phyloP scores from a whole-genome alignment of 2,329 filamentous ascomycete genomes.

The Xylariaceae sp. region DNA sequence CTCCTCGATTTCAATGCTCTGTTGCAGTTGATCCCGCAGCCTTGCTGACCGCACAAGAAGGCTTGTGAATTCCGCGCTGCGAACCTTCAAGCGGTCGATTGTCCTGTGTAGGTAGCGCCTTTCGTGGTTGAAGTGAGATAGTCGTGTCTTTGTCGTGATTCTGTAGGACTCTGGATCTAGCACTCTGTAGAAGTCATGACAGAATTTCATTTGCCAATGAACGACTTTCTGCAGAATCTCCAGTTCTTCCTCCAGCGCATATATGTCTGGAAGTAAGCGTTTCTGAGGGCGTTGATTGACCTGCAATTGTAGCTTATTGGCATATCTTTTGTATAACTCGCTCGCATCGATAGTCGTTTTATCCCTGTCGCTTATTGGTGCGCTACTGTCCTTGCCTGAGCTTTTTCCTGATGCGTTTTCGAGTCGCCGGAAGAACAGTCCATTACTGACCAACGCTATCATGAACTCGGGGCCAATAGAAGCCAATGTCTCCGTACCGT shows the following conservation, averaged over 20 bases:
- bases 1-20: slow-evolving; percentile 16
- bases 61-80: slow-evolving; percentile 1
- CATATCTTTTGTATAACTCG: slow-evolving; percentile 7
- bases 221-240: slow-evolving; percentile 9
- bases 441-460: slow-evolving; percentile 8
- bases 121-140: slow-evolving; percentile 5
- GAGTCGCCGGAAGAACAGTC: slow-evolving; percentile 8
- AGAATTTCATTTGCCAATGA: slow-evolving; percentile 13
- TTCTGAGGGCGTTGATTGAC: slow-evolving; percentile 11
- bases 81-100: background rate
- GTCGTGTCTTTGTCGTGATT: slow-evolving; percentile 7
- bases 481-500: background rate
- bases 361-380: background rate
- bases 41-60: slow-evolving; percentile 2
- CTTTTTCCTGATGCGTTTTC: background rate
- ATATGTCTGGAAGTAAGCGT: slow-evolving; percentile 9
- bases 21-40: slow-evolving; percentile 10
- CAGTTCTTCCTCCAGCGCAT: slow-evolving; percentile 11
- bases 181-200: slow-evolving; percentile 7
- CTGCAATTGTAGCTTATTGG: slow-evolving; percentile 8
- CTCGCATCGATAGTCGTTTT: background rate
- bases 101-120: slow-evolving; percentile 5
- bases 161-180: slow-evolving; percentile 10
- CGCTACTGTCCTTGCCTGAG: background rate
- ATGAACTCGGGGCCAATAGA: slow-evolving; percentile 13